Evolutionary conservation across 1,139 yeast genomes (phyloP).

Genomic region (Komagataea norvegica): DNA sequence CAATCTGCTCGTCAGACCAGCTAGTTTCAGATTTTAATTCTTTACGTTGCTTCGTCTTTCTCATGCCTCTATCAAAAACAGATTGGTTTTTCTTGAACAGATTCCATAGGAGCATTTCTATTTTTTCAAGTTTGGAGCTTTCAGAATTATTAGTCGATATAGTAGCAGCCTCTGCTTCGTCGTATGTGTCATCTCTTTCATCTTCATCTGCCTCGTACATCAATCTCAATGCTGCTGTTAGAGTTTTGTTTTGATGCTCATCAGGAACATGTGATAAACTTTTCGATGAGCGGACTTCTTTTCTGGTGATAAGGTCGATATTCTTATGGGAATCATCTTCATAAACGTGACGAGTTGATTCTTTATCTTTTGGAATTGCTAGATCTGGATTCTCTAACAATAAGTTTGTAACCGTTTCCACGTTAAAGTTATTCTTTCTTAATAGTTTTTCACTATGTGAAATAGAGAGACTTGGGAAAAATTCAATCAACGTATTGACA

Average conservation of each 20-base stretch:
- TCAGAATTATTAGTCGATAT: constrained; percentile 15
- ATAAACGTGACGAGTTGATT: constrained; percentile 8
- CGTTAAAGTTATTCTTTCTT: constrained; percentile 42
- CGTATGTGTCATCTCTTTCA: constrained; percentile 83
- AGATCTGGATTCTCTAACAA: constrained; percentile 58
- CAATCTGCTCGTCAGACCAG: constrained; percentile 89
- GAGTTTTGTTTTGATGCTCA: constrained; percentile 48
- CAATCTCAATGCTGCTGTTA: constrained; percentile 59
- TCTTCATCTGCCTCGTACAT: constrained; percentile 67
- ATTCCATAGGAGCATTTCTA: constrained; percentile 56
- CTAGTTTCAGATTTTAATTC: constrained; percentile 47
- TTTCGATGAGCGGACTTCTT: constrained; percentile 18
- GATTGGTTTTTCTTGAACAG: constrained; percentile 49
- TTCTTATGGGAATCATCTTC: constrained; percentile 13
- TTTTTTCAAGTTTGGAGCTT: constrained; percentile 25
- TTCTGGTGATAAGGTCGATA: constrained; percentile 14
- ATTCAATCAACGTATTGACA: constrained; percentile 42
- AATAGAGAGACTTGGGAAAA: constrained; percentile 53
- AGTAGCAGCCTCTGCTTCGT: constrained; percentile 56
- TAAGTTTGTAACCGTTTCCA: constrained; percentile 54
- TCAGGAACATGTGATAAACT: constrained; percentile 36
- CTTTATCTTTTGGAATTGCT: constrained; percentile 23
- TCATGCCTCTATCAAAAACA: constrained; percentile 43
- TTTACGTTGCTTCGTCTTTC: constrained; percentile 51
- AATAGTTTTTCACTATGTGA: constrained; percentile 46